A percentile compares a stretch with the other conserved stretches of the same genome.
These are phyloP conservation scores for Candida albicans DNA, from an alignment of 1,139 yeast species.

Conservation along the genomic window DNA sequence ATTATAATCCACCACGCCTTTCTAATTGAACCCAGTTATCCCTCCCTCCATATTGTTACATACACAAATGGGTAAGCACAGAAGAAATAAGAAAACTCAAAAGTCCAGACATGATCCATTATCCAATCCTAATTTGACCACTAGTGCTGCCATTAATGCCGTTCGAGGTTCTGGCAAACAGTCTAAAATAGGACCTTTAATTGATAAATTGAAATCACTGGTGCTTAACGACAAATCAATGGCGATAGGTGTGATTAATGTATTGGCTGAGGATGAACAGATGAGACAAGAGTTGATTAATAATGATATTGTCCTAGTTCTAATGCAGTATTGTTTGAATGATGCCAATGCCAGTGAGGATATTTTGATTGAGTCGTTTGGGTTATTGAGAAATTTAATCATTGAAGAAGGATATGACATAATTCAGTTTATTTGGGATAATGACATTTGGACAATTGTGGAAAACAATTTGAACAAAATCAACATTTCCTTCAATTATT, in stretches of 20 bases:
- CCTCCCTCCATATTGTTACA: too few species aligned
- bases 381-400: conserved; percentile 74
- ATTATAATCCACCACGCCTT: not conserved
- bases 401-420: conserved; percentile 91
- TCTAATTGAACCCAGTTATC: not conserved
- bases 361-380: conserved; percentile 76
- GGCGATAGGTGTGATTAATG: conserved; percentile 75
- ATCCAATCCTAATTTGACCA: conserved; percentile 20
- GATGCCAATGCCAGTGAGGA: conserved; percentile 70
- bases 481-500: conserved; percentile 44
- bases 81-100: conserved; percentile 65
- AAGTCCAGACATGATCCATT: conserved; percentile 54
- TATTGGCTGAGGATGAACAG: conserved; percentile 65
- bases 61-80: conserved; percentile 66
- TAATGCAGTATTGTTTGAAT: conserved; percentile 63
- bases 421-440: conserved; percentile 73
- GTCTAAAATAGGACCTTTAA: conserved; percentile 61
- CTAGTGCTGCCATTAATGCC: conserved; percentile 40
- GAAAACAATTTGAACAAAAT: conserved; percentile 52
- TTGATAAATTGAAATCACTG: conserved; percentile 61
- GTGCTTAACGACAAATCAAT: conserved; percentile 72
- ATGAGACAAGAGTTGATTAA: conserved; percentile 65
- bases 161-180: conserved; percentile 42
- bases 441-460: conserved; percentile 67
- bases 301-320: conserved; percentile 63